Percentiles rank a stretch among this genome's conserved stretches.
These are phyloP conservation scores for Coniochaeta pulveracea DNA, from an alignment of 2,329 filamentous ascomycete genomes.

Conservation along the genomic window DNA sequence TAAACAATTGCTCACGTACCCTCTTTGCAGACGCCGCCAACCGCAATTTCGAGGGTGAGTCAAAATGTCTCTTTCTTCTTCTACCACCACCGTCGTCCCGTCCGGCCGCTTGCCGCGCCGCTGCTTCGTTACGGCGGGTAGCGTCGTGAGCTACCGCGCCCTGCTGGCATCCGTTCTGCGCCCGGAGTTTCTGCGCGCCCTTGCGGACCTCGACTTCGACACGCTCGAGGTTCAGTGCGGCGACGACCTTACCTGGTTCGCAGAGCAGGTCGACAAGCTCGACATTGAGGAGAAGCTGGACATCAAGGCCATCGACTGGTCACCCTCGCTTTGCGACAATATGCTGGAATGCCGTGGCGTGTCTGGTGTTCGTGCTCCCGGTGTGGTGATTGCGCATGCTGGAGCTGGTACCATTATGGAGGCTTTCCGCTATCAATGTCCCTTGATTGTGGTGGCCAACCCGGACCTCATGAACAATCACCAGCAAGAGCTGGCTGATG, in stretches of 20 bases:
- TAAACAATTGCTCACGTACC: too few species aligned
- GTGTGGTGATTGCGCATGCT: constrained; percentile 79
- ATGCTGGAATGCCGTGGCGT: constrained; percentile 43
- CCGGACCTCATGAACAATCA: constrained; percentile 75
- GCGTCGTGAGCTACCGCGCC: constrained; percentile 70
- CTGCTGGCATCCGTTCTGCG: constrained; percentile 58
- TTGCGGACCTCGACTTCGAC: constrained; percentile 53
- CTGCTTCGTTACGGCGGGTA: constrained; percentile 86
- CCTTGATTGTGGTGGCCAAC: constrained; percentile 87
- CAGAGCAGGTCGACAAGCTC: constrained; percentile 13
- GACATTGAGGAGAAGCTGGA: constrained; percentile 17
- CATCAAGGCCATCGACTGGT: constrained; percentile 53
- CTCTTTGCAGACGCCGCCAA: too few species aligned
- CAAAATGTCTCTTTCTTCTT: constrained; percentile 5
- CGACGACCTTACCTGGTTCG: constrained; percentile 48
- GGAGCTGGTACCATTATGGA: constrained; percentile 86
- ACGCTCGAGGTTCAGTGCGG: constrained; percentile 75
- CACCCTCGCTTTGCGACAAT: constrained; percentile 45
- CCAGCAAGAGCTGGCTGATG: constrained; percentile 74
- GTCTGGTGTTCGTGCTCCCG: constrained; percentile 39
- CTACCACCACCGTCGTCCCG: neutral
- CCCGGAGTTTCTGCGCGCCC: constrained; percentile 47
- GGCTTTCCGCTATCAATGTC: constrained; percentile 60
- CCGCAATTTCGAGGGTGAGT: too few species aligned
- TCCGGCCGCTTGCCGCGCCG: constrained; percentile 7